Base-by-base conservation (phyloP, 257 asterid genomes). In the Ophiorrhiza pumila region DNA sequence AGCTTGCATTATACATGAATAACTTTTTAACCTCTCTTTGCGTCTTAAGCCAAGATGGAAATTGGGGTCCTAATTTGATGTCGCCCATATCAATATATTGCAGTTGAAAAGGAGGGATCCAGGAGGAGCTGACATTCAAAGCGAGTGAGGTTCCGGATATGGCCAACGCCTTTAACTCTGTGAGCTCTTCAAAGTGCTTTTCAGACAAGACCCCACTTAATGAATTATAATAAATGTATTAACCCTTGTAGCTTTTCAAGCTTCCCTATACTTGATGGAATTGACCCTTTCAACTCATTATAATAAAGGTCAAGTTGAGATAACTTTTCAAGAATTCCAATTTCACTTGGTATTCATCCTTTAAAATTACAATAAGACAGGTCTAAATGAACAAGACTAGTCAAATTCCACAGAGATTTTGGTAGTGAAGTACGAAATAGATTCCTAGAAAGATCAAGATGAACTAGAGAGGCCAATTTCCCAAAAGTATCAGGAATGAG, bases 61-160 rank as follows among this genome's bases (percentile, higher is more conserved):
- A 67, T 17, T 17, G 29, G 8, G 79, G 63, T 25, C 79, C 79
- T 7, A 66, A 50, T 11, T 2, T 35, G 25, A 68, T 67, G 50
- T 50, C 41, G 3, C 39, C 61, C 29, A 75, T 41, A 13, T 8
- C 17, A 13, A 75, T 75, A n/a, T 7, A 2, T 15, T 67, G 8
- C 22, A 75, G 79, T 27, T 75, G 79, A 56, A 68, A 75, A 5
- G 79, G 79, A 74, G 29, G n/a, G n/a, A n/a, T n/a, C n/a, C n/a
- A n/a, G n/a, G n/a, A n/a, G n/a, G n/a, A n/a, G n/a, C n/a, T n/a
- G n/a, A n/a, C n/a, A n/a, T n/a, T n/a, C n/a, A n/a, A n/a, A n/a
- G n/a, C n/a, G n/a, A n/a, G n/a, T n/a, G n/a, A n/a, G n/a, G n/a
- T n/a, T n/a, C n/a, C n/a, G n/a, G n/a, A n/a, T n/a, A n/a, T n/a